Base-by-base conservation (phyloP, 768 basidiomycete species). In the Collybia sordida region DNA sequence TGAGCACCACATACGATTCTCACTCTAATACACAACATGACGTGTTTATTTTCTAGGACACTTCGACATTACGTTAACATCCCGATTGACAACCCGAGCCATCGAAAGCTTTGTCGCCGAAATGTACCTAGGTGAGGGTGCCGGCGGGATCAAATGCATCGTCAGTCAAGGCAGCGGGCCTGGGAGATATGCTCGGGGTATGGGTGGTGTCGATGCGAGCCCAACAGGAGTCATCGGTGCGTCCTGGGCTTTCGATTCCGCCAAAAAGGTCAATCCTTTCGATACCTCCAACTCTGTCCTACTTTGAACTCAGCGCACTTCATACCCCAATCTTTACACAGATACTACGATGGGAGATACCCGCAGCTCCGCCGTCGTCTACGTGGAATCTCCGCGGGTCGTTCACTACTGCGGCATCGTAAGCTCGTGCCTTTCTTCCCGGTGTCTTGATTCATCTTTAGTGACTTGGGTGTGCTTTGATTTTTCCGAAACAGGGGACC, bases 231-330 rank as follows among this genome's bases (percentile, higher is more conserved):
- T 64, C 49, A 55, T 61, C 54, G 57, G 83, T 22, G 82, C 88
- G 3, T 86, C 84, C 25, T 97, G 93, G 93, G 72, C 80, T 35
- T 94, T 90, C 64, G 88, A 95, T 62, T 78, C 85, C 0, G 75
- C 72, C 56, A 83, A 74, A 56, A 79, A 77, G 69, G 90, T 88
- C 47, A 21, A 62, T 38, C 15, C 42, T 25, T 4, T 12, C 46
- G 43, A 56, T 58, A 1, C 37, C 15, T 44, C 17, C 3, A 3
- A 6, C 37, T 35, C 25, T 11, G 31, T 11, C 39, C 6, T 25
- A 23, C 25, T 7, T 15, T 44, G 47, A 50, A 25, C 45, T 42
- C 55, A 47, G 42, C 21, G 17, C 37, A 41, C 14, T 27, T 43
- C 28, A 38, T 21, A 7, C n/a, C 43, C 17, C 39, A 35, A 40